Conservation (phyloP, 228 moss, liverwort and hornwort species). For the Sphagnum fallax region DNA sequence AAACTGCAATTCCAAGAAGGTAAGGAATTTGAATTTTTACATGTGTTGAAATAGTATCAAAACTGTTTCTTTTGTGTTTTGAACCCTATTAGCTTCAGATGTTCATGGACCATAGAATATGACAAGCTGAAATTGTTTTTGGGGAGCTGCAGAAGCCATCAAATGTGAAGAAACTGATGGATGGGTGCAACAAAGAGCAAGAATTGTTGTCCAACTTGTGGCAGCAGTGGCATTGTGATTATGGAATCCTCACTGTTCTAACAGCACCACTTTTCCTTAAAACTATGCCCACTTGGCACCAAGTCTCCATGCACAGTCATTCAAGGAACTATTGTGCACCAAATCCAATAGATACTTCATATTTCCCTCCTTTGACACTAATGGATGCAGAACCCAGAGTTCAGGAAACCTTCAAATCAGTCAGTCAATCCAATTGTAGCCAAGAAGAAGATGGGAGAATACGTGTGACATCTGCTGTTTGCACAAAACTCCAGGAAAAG, state of each 20-base stretch:
- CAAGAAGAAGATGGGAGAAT: no score
- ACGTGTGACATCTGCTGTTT: no score
- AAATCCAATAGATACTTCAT: not conserved
- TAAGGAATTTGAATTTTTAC: slow-evolving; percentile 5
- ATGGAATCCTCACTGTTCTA: slow-evolving; percentile 73
- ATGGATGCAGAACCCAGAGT: no score
- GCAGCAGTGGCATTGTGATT: slow-evolving; percentile 94
- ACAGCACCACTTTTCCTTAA: slow-evolving; percentile 70
- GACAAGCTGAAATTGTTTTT: no score
- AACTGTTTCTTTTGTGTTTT: not conserved
- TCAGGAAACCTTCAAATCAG: no score
- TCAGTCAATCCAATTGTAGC: no score
- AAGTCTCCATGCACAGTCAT: no score
- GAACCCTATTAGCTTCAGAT: no score
- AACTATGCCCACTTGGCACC: slow-evolving; percentile 1
- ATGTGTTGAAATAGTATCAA: not conserved
- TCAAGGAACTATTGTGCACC: no score
- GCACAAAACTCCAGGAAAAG: no score
- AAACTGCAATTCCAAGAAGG: slow-evolving; percentile 15
- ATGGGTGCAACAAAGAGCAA: slow-evolving; percentile 5
- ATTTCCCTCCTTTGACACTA: no score
- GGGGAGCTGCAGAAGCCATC: not conserved
- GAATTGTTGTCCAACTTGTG: slow-evolving; percentile 23
- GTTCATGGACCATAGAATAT: no score
- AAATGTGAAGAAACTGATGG: not conserved